Evolutionary conservation across 2,329 filamentous ascomycete species (phyloP).

Genomic region (Aschersonia sp.): DNA sequence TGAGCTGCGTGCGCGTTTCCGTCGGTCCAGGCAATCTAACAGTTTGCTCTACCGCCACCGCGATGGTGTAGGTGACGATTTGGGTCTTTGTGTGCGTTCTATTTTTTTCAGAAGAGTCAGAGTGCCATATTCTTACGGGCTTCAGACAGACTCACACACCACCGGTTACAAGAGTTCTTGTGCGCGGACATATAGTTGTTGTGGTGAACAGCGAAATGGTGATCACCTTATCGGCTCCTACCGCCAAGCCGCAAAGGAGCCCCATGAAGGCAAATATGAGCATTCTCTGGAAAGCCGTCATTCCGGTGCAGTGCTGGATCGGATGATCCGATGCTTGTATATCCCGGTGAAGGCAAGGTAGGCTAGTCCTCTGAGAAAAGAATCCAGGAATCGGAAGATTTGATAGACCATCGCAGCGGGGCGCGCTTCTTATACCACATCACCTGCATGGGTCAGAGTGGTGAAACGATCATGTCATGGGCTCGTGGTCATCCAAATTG

Average conservation of each 20-base stretch:
- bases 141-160: neutral
- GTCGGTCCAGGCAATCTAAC: neutral
- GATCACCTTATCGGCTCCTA: neutral
- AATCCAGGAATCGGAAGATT: no score
- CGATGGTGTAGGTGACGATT: neutral
- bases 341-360: no score
- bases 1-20: neutral
- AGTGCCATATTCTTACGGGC: neutral
- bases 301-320: no score
- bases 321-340: no score
- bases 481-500: no score
- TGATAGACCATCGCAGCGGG: no score
- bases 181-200: neutral
- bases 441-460: no score
- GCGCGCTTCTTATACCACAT: no score
- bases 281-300: no score
- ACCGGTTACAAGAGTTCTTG: neutral
- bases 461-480: no score
- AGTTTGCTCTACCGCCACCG: neutral
- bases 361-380: no score
- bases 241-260: neutral
- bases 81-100: neutral
- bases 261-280: neutral
- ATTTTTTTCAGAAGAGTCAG: neutral
- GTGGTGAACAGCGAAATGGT: neutral